These are phyloP conservation scores for Marsdenia floribunda DNA, from an alignment of 257 asterid species.

Conservation along the genomic window DNA sequence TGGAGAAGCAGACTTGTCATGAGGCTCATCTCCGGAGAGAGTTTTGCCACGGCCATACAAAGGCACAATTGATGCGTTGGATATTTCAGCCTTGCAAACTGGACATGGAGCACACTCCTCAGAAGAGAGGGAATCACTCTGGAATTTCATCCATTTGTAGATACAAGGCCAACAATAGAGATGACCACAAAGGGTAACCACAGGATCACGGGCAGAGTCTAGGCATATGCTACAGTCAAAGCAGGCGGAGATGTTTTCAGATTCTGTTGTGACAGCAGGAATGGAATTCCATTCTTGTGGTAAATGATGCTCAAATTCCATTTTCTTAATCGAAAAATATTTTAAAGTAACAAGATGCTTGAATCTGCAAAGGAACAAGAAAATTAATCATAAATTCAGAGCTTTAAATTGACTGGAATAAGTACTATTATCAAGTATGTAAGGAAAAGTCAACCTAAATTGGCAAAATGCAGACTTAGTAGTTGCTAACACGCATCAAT, in stretches of 20 bases:
- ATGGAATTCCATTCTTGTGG: constrained; percentile 48
- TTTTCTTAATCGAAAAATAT: constrained; percentile 9
- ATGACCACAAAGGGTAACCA: constrained; percentile 81
- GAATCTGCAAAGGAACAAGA: constrained; percentile 17
- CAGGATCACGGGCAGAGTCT: constrained; percentile 69
- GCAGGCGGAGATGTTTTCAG: constrained; percentile 42
- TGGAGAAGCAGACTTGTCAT: constrained; percentile 20
- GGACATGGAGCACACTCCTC: constrained; percentile 55
- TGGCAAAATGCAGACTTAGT: background rate
- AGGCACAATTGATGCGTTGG: constrained; percentile 61
- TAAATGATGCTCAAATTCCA: constrained; percentile 56
- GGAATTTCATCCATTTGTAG: constrained; percentile 66
- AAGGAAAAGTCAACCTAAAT: background rate
- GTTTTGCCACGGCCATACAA: constrained; percentile 60
- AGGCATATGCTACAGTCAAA: constrained; percentile 89
- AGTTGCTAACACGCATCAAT: background rate
- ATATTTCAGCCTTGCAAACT: constrained; percentile 77
- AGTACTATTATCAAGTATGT: background rate
- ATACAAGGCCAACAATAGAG: constrained; percentile 95
- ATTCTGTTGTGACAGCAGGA: constrained; percentile 32
- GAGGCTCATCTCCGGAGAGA: constrained; percentile 34
- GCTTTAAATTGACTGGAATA: background rate
- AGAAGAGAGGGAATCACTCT: constrained; percentile 31
- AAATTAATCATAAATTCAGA: background rate
- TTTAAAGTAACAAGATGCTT: background rate